Evolutionary conservation across 2,329 filamentous ascomycete genomes (phyloP).

Genomic region (Ophiostoma quercus): DNA sequence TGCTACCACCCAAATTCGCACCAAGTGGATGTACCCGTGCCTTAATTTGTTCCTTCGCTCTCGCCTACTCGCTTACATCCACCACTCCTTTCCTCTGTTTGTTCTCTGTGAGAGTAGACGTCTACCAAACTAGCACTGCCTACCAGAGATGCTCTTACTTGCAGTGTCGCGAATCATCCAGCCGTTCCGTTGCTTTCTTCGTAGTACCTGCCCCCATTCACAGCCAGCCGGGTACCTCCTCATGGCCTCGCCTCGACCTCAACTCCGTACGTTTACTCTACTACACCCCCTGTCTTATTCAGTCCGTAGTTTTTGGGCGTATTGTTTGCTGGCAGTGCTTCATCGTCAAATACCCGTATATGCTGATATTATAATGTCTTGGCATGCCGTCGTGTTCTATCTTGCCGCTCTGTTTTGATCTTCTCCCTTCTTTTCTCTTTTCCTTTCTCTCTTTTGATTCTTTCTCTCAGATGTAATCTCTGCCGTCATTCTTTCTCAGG

Average conservation of each 20-base stretch:
- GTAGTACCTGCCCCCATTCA: neutral
- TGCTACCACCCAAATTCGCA: neutral
- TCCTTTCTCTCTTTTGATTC: neutral
- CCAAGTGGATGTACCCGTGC: neutral
- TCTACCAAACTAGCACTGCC: neutral
- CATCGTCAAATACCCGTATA: neutral
- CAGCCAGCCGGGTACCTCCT: neutral
- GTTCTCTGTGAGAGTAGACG: too few species aligned
- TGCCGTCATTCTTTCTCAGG: constrained; percentile 3
- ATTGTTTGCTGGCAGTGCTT: neutral
- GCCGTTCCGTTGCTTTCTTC: neutral
- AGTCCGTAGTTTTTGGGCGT: neutral
- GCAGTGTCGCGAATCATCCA: constrained; percentile 5
- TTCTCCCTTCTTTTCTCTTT: neutral
- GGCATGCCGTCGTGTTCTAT: neutral
- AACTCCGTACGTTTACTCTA: neutral
- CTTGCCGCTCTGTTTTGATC: neutral
- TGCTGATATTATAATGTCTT: constrained; percentile 5
- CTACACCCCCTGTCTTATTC: neutral
- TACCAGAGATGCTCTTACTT: neutral
- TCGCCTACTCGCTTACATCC: neutral
- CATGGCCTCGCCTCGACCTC: neutral
- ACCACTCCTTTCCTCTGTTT: neutral
- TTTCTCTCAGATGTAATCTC: constrained; percentile 2
- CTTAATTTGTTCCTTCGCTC: constrained; percentile 5